Evolutionary conservation across 2,329 filamentous ascomycete species (phyloP), one percentile per base, ranked within the genome.

Genomic region (Sordariomycetes sp.): DNA sequence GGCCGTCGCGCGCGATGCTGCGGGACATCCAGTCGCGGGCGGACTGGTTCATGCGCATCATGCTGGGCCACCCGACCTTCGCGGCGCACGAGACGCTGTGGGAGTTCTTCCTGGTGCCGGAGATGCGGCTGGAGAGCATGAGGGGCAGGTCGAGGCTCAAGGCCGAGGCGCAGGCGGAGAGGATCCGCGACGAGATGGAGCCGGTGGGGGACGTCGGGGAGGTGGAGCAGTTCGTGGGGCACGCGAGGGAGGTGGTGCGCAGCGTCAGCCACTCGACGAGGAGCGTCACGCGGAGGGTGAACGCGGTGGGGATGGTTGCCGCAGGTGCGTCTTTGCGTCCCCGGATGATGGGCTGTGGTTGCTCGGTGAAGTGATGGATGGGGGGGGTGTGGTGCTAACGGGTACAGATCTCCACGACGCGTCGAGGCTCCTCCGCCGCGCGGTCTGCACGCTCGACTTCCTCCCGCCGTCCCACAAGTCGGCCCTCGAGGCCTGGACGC

Each of bases 91-190:
- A 99, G 74, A 90, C 97, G 81, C 80, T 99, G 2, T 99, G 94
- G 95, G 94, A 99, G 66, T 99, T 99, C 73, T 96, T 99, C 72
- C 80, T 99, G 0, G 92, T 99, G 14, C 94, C 94, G 1, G 94
- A 99, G 64, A 83, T 99, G 55, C 90, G 96, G 68, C 81, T 89
- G 0, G 85, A 90, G 22, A 90, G 92, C 82, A 93, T 97, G 79
- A 87, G 89, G 57, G 87, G 96, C 69, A 84, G 94, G 55, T 96
- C 89, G 62, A 85, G 85, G 58, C 83, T 91, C 61, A 99, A 99
- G 72, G 89, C 90, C 3, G 87, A 92, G 69, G 84, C 87, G 0
- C 82, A 93, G 32, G 77, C 83, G 3, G 94, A 99, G 67, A 92
- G 86, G 59, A 87, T 99, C 37, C 82, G 85, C 57, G 94, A 99